Evolutionary conservation across 2,329 filamentous ascomycete species (phyloP), one percentile per base, ranked within the genome.

Genomic region (Orbilia oligospora): DNA sequence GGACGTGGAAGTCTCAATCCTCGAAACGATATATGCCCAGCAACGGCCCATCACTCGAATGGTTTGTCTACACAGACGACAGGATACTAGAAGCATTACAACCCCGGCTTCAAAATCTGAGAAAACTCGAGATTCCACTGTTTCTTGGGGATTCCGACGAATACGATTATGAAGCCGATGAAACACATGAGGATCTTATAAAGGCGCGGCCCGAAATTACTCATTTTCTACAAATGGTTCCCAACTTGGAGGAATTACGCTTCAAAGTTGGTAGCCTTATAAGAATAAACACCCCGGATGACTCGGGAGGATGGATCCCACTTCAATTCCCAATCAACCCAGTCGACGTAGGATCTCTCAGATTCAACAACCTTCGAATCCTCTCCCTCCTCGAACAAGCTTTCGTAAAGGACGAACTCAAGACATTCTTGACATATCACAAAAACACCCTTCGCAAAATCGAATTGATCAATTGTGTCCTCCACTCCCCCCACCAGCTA

Each of bases 351-450:
- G 24, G 14, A 5, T 38, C 30, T 38, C 46, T 51, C 20, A 33
- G 41, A 38, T 51, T 75, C 41, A 12, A 14, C 5, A 22, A 22
- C 58, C 53, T 75, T 38, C n/a, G 33, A 30, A 68, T 55, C 3
- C 41, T 75, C 5, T 55, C 48, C 1, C 30, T 75, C 38, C 8
- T 36, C 14, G 61, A 30, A 9, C 51, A 66, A 38, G 36, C 64
- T 1, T 68, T 75, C 18, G 5, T 33, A 5, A 44, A 68, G 36
- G 8, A 3, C n/a, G 71, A 75, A 8, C 51, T 75, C 5, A 44
- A 22, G 20, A 12, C 27, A 6, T 68, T 75, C 41, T 36, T 75
- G 14, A 33, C 30, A 8, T 27, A 33, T 0, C 63, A 75, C 27
- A 58, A 64, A 16, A 14, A 24, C 18, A 68, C 51, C 3, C 30